These are phyloP conservation scores for Dipodascus geniculatus DNA, from an alignment of 805 yeast genomes.

Conservation along the genomic window DNA sequence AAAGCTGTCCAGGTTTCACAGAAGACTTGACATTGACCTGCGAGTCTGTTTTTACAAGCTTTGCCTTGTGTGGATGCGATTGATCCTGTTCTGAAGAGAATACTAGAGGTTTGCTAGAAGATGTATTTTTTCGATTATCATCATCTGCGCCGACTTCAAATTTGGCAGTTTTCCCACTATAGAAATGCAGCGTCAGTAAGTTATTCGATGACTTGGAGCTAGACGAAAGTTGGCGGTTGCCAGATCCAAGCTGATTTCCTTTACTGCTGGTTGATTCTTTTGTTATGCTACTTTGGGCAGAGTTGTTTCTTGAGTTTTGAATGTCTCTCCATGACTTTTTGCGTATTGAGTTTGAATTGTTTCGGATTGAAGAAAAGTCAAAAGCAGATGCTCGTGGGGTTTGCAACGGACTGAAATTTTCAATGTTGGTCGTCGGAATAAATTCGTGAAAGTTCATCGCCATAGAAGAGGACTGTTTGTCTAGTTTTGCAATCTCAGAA, in stretches of 20 bases:
- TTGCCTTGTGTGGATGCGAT: background rate
- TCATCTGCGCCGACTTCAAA: background rate
- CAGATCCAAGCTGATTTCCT: background rate
- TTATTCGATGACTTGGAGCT: background rate
- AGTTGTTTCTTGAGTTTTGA: background rate
- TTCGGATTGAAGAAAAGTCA: conserved; percentile 3
- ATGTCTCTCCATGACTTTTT: background rate
- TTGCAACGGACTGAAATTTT: background rate
- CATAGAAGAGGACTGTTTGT: background rate
- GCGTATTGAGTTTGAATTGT: background rate
- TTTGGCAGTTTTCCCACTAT: background rate
- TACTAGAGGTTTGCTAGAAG: background rate
- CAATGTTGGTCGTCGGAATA: background rate
- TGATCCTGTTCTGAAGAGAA: background rate
- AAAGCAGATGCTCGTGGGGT: background rate
- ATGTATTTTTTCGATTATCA: background rate
- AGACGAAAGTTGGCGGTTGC: background rate
- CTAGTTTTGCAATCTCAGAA: background rate
- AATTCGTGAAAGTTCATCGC: background rate
- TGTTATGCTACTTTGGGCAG: too few species aligned
- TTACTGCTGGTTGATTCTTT: too few species aligned
- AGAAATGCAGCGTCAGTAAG: background rate
- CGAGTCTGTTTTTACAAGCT: background rate
- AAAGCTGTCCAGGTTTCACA: background rate
- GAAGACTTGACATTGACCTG: background rate